Base-by-base conservation (phyloP, 352 stramenopile genomes). In the Phytopythium mirpurense region DNA sequence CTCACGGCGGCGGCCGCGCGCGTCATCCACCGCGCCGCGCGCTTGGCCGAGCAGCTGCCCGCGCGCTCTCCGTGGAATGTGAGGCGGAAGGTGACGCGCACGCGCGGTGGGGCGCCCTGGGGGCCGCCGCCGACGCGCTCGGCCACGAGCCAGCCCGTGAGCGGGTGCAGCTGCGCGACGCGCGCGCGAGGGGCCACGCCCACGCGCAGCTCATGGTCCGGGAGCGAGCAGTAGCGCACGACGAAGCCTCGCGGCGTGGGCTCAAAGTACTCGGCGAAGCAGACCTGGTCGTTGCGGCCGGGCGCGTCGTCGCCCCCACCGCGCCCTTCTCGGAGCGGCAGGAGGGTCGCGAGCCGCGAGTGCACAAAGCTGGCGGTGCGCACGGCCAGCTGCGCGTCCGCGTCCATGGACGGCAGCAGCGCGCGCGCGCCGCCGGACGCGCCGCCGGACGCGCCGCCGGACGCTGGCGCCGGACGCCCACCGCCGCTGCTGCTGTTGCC, bases 101-200 rank as follows among this genome's bases (percentile, higher is more conserved):
- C 50, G 29, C 46, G 24, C 49, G 15, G 44, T 36, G 14, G n/a
- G n/a, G n/a, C n/a, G n/a, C n/a, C n/a, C n/a, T n/a, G n/a, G n/a
- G n/a, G 29, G 29, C 29, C 29, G 29, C 29, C 29, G 29, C 29
- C 29, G 9, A 46, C 59, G 1, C 59, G 44, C 38, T 65, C 54
- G n/a, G 52, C 67, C 11, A 56, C 57, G 8, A 74, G 32, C 63
- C 63, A 74, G 29, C 63, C 67, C 1, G 63, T 62, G 27, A 74
- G 50, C 6, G 63, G 60, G 36, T 74, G 67, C 23, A 74, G 45
- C 29, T 65, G 45, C 2, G 67, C 58, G 2, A 74, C 67, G n/a
- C 56, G 48, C 11, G 69, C 67, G 1, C 46, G 21, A 5, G 67
- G 67, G 0, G 67, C 67, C 21, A 69, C 70, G 18, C 67, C 67